phyloP scores from a whole-genome alignment of 2,329 filamentous ascomycete species.

The Clonostachys rosea region DNA sequence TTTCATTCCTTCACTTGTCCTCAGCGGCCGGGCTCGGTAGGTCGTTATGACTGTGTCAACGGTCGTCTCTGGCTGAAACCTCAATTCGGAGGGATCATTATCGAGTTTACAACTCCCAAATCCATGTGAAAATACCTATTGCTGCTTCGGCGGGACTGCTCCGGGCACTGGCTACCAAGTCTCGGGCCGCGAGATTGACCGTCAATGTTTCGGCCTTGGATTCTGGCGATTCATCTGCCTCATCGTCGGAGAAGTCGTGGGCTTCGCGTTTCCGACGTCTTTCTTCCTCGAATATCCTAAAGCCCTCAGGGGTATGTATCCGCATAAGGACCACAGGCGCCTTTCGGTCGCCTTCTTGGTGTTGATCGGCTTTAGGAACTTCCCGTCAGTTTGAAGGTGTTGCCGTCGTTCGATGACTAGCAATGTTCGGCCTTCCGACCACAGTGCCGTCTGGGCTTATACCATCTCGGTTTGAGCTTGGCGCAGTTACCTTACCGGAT shows the following conservation, averaged over 20 bases:
- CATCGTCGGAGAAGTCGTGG: conserved; percentile 28
- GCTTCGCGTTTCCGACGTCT: conserved; percentile 34
- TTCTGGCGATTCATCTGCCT: conserved; percentile 14
- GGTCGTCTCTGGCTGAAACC: conserved; percentile 48
- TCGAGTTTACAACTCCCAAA: too few relatives aligned
- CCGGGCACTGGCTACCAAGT: conserved; percentile 30
- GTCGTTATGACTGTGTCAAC: conserved; percentile 57
- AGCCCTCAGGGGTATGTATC: too few relatives aligned
- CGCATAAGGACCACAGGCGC: conserved; percentile 7
- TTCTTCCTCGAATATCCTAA: conserved; percentile 35
- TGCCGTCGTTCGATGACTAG: too few relatives aligned
- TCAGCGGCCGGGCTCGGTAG: conserved; percentile 40
- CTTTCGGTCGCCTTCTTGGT: too few relatives aligned
- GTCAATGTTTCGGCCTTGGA: conserved; percentile 22
- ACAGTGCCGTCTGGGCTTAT: conserved; percentile 40
- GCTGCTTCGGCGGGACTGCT: too few relatives aligned
- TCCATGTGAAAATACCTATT: too few relatives aligned
- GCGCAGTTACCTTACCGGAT: conserved; percentile 21
- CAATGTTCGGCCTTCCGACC: too few relatives aligned
- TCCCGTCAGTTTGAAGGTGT: too few relatives aligned
- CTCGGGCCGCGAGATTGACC: conserved; percentile 49
- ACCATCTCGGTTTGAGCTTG: conserved; percentile 30
- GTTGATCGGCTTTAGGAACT: too few relatives aligned
- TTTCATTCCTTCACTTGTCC: too few relatives aligned
- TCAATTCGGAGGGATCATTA: conserved; percentile 31